Evolutionary conservation across 2,329 filamentous ascomycete species (phyloP).

Genomic region (Penicillium sclerotigenum): DNA sequence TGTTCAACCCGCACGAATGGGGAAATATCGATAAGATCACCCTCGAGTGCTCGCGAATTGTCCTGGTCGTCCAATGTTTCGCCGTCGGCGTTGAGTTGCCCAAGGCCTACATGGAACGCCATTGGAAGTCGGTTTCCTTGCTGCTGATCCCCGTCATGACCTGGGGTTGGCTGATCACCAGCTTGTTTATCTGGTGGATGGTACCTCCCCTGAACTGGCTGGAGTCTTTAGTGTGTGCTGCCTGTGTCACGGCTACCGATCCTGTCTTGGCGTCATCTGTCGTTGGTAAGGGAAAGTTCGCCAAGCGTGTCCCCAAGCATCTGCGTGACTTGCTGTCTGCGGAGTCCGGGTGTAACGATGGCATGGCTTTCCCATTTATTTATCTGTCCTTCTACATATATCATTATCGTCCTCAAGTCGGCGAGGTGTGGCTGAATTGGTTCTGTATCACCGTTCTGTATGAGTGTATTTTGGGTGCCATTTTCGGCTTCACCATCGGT

Average conservation of each 20-base stretch:
- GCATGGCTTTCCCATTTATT: conserved; percentile 98
- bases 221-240: conserved; percentile 79
- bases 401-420: conserved; percentile 67
- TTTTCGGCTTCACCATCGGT: conserved; percentile 83
- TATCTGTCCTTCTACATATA: conserved; percentile 91
- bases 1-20: conserved; percentile 61
- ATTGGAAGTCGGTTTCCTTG: conserved; percentile 89
- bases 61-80: conserved; percentile 71
- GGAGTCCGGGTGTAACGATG: conserved; percentile 98
- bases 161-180: conserved; percentile 78
- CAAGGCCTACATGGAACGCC: conserved; percentile 85
- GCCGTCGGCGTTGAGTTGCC: conserved; percentile 70
- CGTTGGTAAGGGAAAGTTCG: conserved; percentile 98
- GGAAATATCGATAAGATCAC: conserved; percentile 67
- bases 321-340: conserved; percentile 90
- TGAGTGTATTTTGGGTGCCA: conserved; percentile 87
- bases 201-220: conserved; percentile 77
- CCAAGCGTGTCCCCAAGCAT: conserved; percentile 96
- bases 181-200: conserved; percentile 93
- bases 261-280: conserved; percentile 96
- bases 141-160: conserved; percentile 96
- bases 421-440: conserved; percentile 76
- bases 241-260: conserved; percentile 95
- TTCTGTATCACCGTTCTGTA: conserved; percentile 87
- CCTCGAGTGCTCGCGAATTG: conserved; percentile 67